These are phyloP conservation scores for Diplodia scrobiculata DNA, from an alignment of 2,329 filamentous ascomycete genomes.

Conservation along the genomic window DNA sequence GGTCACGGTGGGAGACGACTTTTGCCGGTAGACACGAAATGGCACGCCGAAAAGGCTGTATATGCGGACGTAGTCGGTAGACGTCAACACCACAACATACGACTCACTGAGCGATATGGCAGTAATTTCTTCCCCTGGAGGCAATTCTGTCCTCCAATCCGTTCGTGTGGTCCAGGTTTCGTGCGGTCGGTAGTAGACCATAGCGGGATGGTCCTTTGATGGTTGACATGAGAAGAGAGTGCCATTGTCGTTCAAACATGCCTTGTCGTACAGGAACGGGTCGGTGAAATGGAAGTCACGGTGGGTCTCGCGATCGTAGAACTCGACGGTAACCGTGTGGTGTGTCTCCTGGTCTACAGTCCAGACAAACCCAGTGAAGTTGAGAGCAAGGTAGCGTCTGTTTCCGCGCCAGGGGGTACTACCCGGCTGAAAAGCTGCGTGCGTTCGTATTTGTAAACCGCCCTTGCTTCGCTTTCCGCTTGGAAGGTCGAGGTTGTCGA, in stretches of 20 bases:
- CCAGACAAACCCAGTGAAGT: slow-evolving; percentile 93
- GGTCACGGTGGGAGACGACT: slow-evolving; percentile 84
- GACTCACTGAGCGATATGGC: slow-evolving; percentile 90
- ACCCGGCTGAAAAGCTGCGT: slow-evolving; percentile 87
- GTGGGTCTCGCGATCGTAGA: slow-evolving; percentile 91
- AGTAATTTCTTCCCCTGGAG: slow-evolving; percentile 79
- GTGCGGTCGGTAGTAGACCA: slow-evolving; percentile 94
- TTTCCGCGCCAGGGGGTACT: slow-evolving; percentile 96
- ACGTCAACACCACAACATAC: slow-evolving; percentile 87
- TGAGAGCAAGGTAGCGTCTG: slow-evolving; percentile 88
- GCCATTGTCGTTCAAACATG: slow-evolving; percentile 82
- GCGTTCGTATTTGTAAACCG: slow-evolving; percentile 66
- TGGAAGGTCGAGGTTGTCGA: slow-evolving; percentile 47
- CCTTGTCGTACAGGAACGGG: slow-evolving; percentile 93
- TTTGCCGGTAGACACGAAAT: slow-evolving; percentile 85
- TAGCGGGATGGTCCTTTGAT: slow-evolving; percentile 63
- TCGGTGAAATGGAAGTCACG: slow-evolving; percentile 98
- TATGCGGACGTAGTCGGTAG: slow-evolving; percentile 82
- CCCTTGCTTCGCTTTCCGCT: slow-evolving; percentile 56
- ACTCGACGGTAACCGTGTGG: slow-evolving; percentile 92
- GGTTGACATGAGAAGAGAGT: slow-evolving; percentile 82
- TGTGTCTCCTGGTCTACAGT: slow-evolving; percentile 90
- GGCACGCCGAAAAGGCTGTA: slow-evolving; percentile 93
- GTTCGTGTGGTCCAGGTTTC: slow-evolving; percentile 91
- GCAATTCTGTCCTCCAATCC: slow-evolving; percentile 89